phyloP scores from a whole-genome alignment of 139 green algal species.

The Tetraselmis chui region DNA sequence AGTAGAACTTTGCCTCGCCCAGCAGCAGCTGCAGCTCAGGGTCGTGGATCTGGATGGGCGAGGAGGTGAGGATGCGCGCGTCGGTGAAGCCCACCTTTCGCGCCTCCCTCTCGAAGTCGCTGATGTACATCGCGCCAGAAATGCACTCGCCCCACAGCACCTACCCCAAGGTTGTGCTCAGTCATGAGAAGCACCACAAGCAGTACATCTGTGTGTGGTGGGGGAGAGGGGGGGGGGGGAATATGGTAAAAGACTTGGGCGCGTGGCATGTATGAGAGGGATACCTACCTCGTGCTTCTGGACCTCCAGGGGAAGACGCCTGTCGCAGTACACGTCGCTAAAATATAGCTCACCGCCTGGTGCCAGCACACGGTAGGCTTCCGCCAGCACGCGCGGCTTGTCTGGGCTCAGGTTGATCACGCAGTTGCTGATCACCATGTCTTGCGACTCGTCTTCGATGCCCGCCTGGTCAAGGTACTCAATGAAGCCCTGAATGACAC shows the following conservation, averaged over 20 bases:
- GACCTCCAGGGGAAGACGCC: constrained; percentile 54
- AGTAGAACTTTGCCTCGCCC: constrained; percentile 84
- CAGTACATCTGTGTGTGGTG: too few species aligned
- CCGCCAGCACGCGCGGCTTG: constrained; percentile 62
- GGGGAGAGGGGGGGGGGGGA: too few species aligned
- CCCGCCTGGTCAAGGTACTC: constrained; percentile 77
- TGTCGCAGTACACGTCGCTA: constrained; percentile 89
- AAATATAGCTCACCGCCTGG: constrained; percentile 94
- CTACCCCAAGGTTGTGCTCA: constrained; percentile 37
- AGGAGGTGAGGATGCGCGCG: constrained; percentile 54
- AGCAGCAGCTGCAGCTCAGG: constrained; percentile 54
- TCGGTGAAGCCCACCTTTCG: constrained; percentile 74
- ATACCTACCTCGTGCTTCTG: constrained; percentile 41
- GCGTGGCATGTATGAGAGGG: not conserved
- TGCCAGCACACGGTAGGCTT: constrained; percentile 68
- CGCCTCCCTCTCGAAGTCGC: constrained; percentile 84
- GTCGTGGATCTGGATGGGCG: constrained; percentile 69
- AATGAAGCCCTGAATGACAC: constrained; percentile 58
- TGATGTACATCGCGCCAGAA: constrained; percentile 82
- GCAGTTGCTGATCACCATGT: constrained; percentile 95
- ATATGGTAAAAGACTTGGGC: too few species aligned
- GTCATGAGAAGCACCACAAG: too few species aligned
- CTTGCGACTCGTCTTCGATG: constrained; percentile 52
- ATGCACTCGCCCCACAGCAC: constrained; percentile 90
- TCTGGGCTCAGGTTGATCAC: constrained; percentile 87